Evolutionary conservation across 2,329 filamentous ascomycete species (phyloP), one percentile per base, ranked within the genome.

Genomic region (Penicillium sp.): DNA sequence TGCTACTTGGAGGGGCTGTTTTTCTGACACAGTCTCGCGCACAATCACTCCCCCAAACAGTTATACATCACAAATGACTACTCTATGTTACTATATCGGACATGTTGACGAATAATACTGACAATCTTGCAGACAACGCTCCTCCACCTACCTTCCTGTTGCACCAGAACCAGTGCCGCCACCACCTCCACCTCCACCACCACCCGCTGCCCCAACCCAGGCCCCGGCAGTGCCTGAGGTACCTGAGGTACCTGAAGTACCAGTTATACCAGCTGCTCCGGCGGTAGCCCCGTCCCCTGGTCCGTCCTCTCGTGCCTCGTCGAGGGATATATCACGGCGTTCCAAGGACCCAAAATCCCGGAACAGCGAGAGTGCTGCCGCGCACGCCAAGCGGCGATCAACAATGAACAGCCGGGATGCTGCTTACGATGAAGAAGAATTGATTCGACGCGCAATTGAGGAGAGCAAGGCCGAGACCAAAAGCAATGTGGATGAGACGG

Each of bases 401-500:
- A 99, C 94, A 7, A 97, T 97, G 91, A 96, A 97, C 70, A 99
- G 94, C 72, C 86, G 93, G 59, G 89, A 91, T 72, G 92, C 93
- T 40, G 93, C 91, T 22, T 97, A 97, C 66, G 92, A 97, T 62
- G 94, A 99, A 74, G 92, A 96, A 65, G 91, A 95, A 71, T 87
- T 92, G 67, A 75, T 99, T 37, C 85, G 91, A 52, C 85, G 89
- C 63, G 94, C 93, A 30, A 91, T 99, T 65, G 93, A 97, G 73
- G 92, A 95, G 59, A 99, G 94, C 78, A 97, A 92, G 75, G 88
- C 90, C 68, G 90, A 95, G 41, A 85, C 82, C 11, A 79, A 81
- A 45, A 74, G 78, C 12, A 78, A 80, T 33, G 69, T 72, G 12
- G 85, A 88, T 35, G 80, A 81, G 50, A 78, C 74, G 35, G 78